Percentiles rank a stretch among this genome's conserved stretches.
phyloP scores from a whole-genome alignment of 345 rosid species.

The Euclidium syriacum region DNA sequence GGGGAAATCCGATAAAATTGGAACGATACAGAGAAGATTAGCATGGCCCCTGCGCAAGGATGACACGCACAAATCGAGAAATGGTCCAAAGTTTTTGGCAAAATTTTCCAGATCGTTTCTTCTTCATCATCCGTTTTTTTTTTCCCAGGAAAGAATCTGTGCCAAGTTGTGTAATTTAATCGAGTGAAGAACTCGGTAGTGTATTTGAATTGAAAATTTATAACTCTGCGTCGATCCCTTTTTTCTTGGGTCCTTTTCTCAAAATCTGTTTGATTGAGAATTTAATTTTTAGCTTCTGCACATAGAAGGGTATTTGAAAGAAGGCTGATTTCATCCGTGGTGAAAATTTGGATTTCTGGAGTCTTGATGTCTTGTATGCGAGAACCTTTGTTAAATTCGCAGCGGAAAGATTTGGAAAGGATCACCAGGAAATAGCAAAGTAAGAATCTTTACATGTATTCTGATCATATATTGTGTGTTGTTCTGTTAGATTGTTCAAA shows the following conservation, averaged over 20 bases:
- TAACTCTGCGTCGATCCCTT: too few relatives aligned
- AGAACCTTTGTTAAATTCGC: slow-evolving; percentile 56
- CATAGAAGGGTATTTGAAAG: slow-evolving; percentile 52
- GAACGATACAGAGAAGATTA: too few relatives aligned
- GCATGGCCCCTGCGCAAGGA: too few relatives aligned
- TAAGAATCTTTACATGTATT: slow-evolving; percentile 27
- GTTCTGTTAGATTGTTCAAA: too few relatives aligned
- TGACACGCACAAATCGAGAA: slow-evolving; percentile 5
- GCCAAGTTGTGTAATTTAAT: too few relatives aligned
- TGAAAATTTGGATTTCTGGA: slow-evolving; percentile 38
- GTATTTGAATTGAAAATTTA: too few relatives aligned
- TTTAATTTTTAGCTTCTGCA: slow-evolving; percentile 58
- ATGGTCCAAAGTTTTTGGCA: background rate
- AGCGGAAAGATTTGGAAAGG: slow-evolving; percentile 50
- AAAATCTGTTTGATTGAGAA: too few relatives aligned
- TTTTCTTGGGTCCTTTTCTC: too few relatives aligned
- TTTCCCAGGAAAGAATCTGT: too few relatives aligned
- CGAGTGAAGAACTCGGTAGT: too few relatives aligned
- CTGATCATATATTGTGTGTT: background rate
- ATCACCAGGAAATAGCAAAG: slow-evolving; percentile 77
- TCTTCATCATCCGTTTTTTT: too few relatives aligned
- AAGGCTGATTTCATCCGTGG: slow-evolving; percentile 53
- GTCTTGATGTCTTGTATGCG: slow-evolving; percentile 49
- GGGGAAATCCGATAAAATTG: too few relatives aligned
- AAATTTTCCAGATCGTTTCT: background rate